A percentile compares a stretch with the other conserved stretches of the same genome.
Conservation (phyloP, 352 stramenopile species). For the Phytophthora brassicae region DNA sequence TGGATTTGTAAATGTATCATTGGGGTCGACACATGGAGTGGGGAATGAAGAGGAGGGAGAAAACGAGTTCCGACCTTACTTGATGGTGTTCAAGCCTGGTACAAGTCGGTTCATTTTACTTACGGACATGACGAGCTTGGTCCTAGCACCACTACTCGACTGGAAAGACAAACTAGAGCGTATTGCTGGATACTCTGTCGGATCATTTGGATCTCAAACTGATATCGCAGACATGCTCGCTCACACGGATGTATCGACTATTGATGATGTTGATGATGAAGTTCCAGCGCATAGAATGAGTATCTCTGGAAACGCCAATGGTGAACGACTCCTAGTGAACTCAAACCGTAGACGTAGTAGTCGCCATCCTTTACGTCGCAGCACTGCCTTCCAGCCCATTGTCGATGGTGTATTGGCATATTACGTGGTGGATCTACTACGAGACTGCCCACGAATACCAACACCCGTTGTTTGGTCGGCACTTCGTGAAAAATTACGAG, state of each 20-base stretch:
- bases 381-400: conserved; percentile 13
- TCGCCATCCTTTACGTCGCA: conserved; percentile 28
- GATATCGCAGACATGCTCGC: conserved; percentile 29
- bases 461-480: conserved; percentile 40
- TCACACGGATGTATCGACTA: conserved; percentile 8
- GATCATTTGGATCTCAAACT: conserved; percentile 8
- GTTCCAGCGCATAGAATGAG: conserved; percentile 5
- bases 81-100: conserved; percentile 59
- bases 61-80: conserved; percentile 41
- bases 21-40: conserved; percentile 3
- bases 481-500: conserved; percentile 55
- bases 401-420: conserved; percentile 54
- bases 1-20: conserved; percentile 22
- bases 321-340: background rate
- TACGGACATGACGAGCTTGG: conserved; percentile 39
- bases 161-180: conserved; percentile 66
- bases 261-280: conserved; percentile 16
- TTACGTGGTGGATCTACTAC: conserved; percentile 69
- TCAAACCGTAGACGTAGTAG: conserved; percentile 32
- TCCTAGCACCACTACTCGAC: conserved; percentile 43
- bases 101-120: conserved; percentile 59
- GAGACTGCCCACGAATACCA: conserved; percentile 54
- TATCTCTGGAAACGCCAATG: conserved; percentile 4
- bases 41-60: conserved; percentile 12
- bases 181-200: conserved; percentile 9